A percentile compares a stretch with the other conserved stretches of the same genome.
Evolutionary conservation across 164 flowering plant genomes (phyloP).

Genomic region (Tetrastigma voinierianum): DNA sequence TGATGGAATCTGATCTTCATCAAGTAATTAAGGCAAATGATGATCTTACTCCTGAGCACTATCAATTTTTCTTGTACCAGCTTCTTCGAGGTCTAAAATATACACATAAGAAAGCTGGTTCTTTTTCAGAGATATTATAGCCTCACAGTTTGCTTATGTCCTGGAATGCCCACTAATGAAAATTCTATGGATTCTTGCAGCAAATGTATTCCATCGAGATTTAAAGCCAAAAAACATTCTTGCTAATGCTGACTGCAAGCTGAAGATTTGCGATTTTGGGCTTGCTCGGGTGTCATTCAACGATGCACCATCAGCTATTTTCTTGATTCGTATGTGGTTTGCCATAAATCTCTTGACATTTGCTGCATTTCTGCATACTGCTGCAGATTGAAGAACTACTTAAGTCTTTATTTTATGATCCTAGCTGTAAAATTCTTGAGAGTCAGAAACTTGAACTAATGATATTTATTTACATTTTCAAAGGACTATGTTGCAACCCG

Average conservation of each 20-base stretch:
- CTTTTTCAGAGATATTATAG: neutral
- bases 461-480: constrained; percentile 3
- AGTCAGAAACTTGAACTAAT: neutral
- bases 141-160: neutral
- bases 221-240: constrained; percentile 84
- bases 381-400: neutral
- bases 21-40: constrained; percentile 86
- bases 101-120: constrained; percentile 65
- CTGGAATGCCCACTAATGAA: neutral
- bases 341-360: constrained; percentile 3
- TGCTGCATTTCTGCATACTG: neutral
- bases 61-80: constrained; percentile 80
- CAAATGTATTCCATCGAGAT: constrained; percentile 87
- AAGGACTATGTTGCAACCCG: constrained; percentile 85
- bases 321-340: constrained; percentile 76
- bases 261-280: constrained; percentile 93
- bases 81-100: constrained; percentile 77
- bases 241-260: constrained; percentile 87
- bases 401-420: neutral
- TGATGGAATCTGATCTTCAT: constrained; percentile 90
- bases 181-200: constrained; percentile 32
- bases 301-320: constrained; percentile 89
- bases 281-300: constrained; percentile 87
- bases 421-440: neutral
- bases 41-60: constrained; percentile 77